Evolutionary conservation across 2,329 filamentous ascomycete genomes (phyloP), one percentile per base, ranked within the genome.

Genomic region (Alternaria dauci): DNA sequence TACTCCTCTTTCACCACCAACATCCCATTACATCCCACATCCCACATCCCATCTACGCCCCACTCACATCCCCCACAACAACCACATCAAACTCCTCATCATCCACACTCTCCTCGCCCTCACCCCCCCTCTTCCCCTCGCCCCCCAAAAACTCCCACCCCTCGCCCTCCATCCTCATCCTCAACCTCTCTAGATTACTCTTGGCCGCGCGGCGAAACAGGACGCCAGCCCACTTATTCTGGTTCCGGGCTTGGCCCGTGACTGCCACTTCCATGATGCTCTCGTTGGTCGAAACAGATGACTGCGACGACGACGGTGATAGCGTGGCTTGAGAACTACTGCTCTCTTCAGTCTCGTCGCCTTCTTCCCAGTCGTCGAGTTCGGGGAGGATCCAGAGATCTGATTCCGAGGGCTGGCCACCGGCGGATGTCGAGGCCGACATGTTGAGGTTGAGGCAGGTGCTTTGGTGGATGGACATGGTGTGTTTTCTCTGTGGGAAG

Each of bases 61-160:
- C 39, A 5, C 18, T 12, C 20, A 6, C 39, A 3, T 11, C 23
- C 6, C 20, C 14, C 5, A 42, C 12, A 25, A 42, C 20, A 42
- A 42, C 39, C 8, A 78, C 71, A 28, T 78, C 75, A 34, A 77
- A 76, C 53, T 77, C 75, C 23, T 76, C 73, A 28, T 78, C 75
- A 28, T 78, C 75, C 0, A 78, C 59, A 18, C 71, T 73, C 55
- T 70, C 74, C 12, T 71, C 69, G 30, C 65, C 70, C 39, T 61
- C 63, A 32, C 44, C 62, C 4, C 39, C 62, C 8, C 18, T 7
- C 43, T 32, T 68, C 61, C 52, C 12, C 43, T 34, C 67, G 60
- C 52, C 70, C 58, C 71, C 67, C 0, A 77, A 65, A 47, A 78
- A 78, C 16, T 72, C 72, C 75, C 75, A 77, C 2, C 75, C 72